Conservation (phyloP, 2,329 filamentous ascomycete species). For the Colletotrichum higginsianum region DNA sequence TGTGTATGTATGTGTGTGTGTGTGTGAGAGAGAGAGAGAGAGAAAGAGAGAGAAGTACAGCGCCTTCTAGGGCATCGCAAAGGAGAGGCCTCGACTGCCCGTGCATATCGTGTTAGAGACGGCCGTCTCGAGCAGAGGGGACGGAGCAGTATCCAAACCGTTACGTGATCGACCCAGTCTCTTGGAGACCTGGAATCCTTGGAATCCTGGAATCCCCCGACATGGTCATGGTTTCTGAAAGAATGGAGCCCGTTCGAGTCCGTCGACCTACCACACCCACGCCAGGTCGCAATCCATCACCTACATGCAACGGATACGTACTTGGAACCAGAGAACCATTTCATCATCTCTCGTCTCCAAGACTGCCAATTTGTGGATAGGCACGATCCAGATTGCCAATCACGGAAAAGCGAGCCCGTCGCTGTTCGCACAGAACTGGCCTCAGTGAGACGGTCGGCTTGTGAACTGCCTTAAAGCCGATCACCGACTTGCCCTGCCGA, state of each 20-base stretch:
- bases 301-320: constrained; percentile 25
- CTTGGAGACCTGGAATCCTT: constrained; percentile 26
- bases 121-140: constrained; percentile 32
- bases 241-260: constrained; percentile 19
- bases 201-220: constrained; percentile 3
- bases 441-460: constrained; percentile 13
- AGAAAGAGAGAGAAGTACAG: neutral
- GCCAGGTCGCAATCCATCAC: neutral
- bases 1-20: neutral
- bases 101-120: neutral
- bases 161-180: constrained; percentile 42
- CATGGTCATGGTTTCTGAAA: constrained; percentile 28
- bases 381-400: constrained; percentile 35
- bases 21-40: neutral
- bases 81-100: constrained; percentile 12
- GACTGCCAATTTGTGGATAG: constrained; percentile 9
- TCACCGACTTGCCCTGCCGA: constrained; percentile 22
- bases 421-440: constrained; percentile 3
- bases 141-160: constrained; percentile 37
- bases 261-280: constrained; percentile 11
- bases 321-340: constrained; percentile 14
- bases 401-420: constrained; percentile 20
- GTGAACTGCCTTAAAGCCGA: constrained; percentile 21
- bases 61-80: neutral
- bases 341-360: constrained; percentile 37